Evolutionary conservation across 768 basidiomycete genomes (phyloP), one percentile per base, ranked within the genome.

Genomic region (Dacryopinax primogenitus): DNA sequence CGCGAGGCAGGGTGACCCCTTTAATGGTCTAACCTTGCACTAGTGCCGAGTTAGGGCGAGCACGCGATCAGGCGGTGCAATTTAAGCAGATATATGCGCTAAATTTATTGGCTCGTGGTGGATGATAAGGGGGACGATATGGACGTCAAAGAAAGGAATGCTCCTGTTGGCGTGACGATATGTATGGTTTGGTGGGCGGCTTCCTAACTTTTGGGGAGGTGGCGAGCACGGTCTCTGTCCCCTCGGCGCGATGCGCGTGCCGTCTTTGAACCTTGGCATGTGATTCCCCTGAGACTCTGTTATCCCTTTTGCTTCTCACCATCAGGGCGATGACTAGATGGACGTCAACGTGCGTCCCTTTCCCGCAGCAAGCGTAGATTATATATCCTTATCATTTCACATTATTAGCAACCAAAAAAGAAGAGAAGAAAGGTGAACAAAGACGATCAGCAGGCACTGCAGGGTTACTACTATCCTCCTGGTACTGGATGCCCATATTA

Each of bases 161-260:
- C 51, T 58, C 51, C 51, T 58, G 51, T 58, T 58, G 51, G 32
- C 51, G 51, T 58, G 51, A 58, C 51, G 51, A 58, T 58, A 58
- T 30, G 51, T 58, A 58, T 32, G 32, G 26, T 15, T 4, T n/a
- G n/a, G n/a, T 30, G 11, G 51, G 51, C 51, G 51, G 51, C 51
- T 58, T 58, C 51, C 51, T 30, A 58, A 58, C 51, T 58, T 58
- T 58, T 58, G 51, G 51, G 51, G 45, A 7, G n/a, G 51, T 32
- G 51, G 30, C 26, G 26, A 58, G 51, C 32, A 11, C 23, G n/a
- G n/a, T n/a, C n/a, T n/a, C n/a, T n/a, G n/a, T n/a, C n/a, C n/a
- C n/a, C n/a, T n/a, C n/a, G n/a, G n/a, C n/a, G n/a, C n/a, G n/a
- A n/a, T n/a, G n/a, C n/a, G n/a, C n/a, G n/a, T n/a, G n/a, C n/a